A percentile compares a stretch with the other conserved stretches of the same genome.
Evolutionary conservation across 2,329 filamentous ascomycete genomes (phyloP).

Genomic region (Mollisia scopiformis): DNA sequence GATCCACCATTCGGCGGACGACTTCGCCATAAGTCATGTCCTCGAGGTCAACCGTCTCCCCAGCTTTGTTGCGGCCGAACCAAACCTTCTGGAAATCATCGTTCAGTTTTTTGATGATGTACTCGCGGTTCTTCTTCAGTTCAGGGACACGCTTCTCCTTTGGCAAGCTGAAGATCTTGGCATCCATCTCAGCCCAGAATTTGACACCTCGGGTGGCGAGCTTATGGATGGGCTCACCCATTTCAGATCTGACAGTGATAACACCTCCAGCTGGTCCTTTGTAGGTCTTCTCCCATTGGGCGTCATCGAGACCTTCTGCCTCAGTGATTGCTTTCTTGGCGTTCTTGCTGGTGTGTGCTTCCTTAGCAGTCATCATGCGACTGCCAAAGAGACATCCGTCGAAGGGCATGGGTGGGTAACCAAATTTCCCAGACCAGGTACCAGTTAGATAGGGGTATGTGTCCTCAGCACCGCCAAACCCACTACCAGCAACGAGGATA

Average conservation of each 20-base stretch:
- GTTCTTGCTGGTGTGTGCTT: slow-evolving; percentile 83
- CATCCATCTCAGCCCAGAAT: slow-evolving; percentile 99
- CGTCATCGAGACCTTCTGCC: slow-evolving; percentile 79
- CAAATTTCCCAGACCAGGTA: slow-evolving; percentile 83
- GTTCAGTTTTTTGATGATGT: slow-evolving; percentile 95
- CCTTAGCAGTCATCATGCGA: slow-evolving; percentile 93
- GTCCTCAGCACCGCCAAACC: slow-evolving; percentile 87
- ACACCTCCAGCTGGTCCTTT: slow-evolving; percentile 89
- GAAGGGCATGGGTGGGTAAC: slow-evolving; percentile 91
- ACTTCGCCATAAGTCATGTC: slow-evolving; percentile 96
- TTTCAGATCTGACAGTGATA: slow-evolving; percentile 96
- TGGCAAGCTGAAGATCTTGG: slow-evolving; percentile 95
- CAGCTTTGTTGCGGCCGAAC: slow-evolving; percentile 85
- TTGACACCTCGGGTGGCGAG: slow-evolving; percentile 92
- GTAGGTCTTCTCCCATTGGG: slow-evolving; percentile 91
- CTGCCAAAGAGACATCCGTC: slow-evolving; percentile 90
- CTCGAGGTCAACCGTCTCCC: slow-evolving; percentile 83
- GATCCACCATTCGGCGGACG: slow-evolving; percentile 81
- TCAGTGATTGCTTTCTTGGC: slow-evolving; percentile 91
- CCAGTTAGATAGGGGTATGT: slow-evolving; percentile 93
- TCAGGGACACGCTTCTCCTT: slow-evolving; percentile 87
- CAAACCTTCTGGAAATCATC: slow-evolving; percentile 97
- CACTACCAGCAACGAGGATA: slow-evolving; percentile 86
- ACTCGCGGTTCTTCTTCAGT: slow-evolving; percentile 83
- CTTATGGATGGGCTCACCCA: slow-evolving; percentile 99